A percentile compares a stretch with the other conserved stretches of the same genome.
phyloP scores from a whole-genome alignment of 2,329 filamentous ascomycete species.

The Colletotrichum scovillei region DNA sequence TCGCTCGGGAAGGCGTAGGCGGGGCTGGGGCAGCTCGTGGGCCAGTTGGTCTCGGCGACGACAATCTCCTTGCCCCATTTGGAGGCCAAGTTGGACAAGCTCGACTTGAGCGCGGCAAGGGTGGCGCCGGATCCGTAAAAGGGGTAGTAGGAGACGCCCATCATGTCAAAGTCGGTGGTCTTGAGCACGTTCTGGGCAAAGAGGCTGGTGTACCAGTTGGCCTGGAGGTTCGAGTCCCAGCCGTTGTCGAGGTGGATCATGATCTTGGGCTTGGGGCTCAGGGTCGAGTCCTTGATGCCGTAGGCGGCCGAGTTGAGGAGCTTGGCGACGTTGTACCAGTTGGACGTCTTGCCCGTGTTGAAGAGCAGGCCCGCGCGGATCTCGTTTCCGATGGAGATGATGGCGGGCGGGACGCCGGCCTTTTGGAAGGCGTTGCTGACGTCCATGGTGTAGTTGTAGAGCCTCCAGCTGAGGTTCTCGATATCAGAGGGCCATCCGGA shows the following conservation, averaged over 20 bases:
- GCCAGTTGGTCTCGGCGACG: constrained; percentile 80
- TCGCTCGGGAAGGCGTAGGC: constrained; percentile 70
- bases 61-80: constrained; percentile 74
- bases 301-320: constrained; percentile 73
- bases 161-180: constrained; percentile 73
- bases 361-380: constrained; percentile 76
- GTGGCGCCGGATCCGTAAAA: constrained; percentile 72
- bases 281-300: constrained; percentile 72
- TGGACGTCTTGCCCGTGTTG: constrained; percentile 68
- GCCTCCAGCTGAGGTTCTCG: constrained; percentile 66
- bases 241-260: constrained; percentile 82
- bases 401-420: constrained; percentile 65
- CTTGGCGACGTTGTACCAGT: constrained; percentile 69
- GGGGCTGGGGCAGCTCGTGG: constrained; percentile 69
- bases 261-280: constrained; percentile 71
- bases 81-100: constrained; percentile 67
- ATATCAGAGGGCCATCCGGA: constrained; percentile 72
- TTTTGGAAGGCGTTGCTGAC: constrained; percentile 70
- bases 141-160: constrained; percentile 80
- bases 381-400: constrained; percentile 80
- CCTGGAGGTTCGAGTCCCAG: constrained; percentile 76
- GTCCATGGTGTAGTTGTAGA: constrained; percentile 77
- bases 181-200: constrained; percentile 62
- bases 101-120: constrained; percentile 64
- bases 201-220: constrained; percentile 73